These are phyloP conservation scores for Saccharomycopsis sp. DNA, from an alignment of 805 yeast genomes.

Conservation along the genomic window DNA sequence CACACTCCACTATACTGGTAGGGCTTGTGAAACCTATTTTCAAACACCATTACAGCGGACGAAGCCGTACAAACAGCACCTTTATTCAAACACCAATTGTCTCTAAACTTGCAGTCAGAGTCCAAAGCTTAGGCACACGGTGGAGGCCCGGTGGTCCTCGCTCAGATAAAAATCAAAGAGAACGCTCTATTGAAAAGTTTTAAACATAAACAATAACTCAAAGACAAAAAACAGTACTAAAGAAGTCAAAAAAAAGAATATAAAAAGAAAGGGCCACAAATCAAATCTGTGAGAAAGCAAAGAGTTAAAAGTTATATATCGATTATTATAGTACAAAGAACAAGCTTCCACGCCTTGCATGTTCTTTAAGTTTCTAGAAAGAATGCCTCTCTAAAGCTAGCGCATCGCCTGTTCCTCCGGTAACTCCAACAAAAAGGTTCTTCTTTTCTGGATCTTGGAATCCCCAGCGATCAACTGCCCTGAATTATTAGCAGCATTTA, in stretches of 20 bases:
- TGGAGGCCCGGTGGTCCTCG: too few species aligned
- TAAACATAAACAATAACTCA: background rate
- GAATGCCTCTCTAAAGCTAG: too few species aligned
- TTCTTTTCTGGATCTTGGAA: slow-evolving; percentile 18
- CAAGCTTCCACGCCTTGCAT: background rate
- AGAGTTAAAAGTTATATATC: background rate
- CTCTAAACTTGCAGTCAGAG: too few species aligned
- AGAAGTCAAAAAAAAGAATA: background rate
- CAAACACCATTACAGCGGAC: too few species aligned
- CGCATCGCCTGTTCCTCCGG: background rate
- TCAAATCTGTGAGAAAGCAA: background rate
- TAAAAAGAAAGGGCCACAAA: too few species aligned
- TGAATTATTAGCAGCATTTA: background rate
- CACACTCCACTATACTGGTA: too few species aligned
- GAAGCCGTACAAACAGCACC: too few species aligned
- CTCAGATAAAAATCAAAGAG: too few species aligned
- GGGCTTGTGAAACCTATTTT: too few species aligned
- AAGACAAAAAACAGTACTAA: background rate
- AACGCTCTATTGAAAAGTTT: background rate
- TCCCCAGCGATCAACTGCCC: slow-evolving; percentile 1
- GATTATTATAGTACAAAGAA: background rate
- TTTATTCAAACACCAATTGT: too few species aligned
- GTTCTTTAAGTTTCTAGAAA: too few species aligned
- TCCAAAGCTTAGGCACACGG: too few species aligned
- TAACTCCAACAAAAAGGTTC: slow-evolving; percentile 17